These are phyloP conservation scores for Alternaria longipes DNA, from an alignment of 2,329 filamentous ascomycete species.

Conservation along the genomic window DNA sequence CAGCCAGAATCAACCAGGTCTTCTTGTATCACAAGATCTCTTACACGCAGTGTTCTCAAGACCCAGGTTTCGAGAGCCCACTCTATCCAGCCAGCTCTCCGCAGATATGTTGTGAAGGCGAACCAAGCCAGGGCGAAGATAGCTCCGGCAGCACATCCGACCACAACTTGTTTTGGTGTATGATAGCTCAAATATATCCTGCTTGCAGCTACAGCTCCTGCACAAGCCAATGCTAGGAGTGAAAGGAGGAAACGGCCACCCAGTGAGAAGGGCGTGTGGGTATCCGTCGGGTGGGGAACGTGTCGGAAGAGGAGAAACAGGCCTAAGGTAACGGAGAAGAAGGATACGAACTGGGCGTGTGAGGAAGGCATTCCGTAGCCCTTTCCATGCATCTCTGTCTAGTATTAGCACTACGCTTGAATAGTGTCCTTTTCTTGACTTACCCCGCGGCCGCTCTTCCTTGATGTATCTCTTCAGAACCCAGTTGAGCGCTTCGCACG, in stretches of 20 bases:
- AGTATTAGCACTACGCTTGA: conserved; percentile 6
- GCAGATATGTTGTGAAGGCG: conserved; percentile 69
- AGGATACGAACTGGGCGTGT: conserved; percentile 93
- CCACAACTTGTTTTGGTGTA: conserved; percentile 85
- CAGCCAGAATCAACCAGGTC: conserved; percentile 91
- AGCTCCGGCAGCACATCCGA: conserved; percentile 75
- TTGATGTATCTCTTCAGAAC: conserved; percentile 88
- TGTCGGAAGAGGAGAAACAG: conserved; percentile 88
- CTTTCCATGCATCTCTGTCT: conserved; percentile 76
- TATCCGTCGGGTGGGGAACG: conserved; percentile 56
- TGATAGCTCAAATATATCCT: conserved; percentile 94
- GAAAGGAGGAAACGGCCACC: conserved; percentile 67
- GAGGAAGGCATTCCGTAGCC: conserved; percentile 98
- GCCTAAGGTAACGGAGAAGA: conserved; percentile 84
- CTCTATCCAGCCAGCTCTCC: conserved; percentile 73
- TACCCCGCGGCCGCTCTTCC: conserved; percentile 85
- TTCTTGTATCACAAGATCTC: conserved; percentile 87
- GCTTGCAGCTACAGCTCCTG: conserved; percentile 73
- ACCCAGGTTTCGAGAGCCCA: conserved; percentile 75
- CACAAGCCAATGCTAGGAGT: conserved; percentile 51
- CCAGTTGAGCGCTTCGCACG: conserved; percentile 92
- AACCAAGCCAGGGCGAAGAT: conserved; percentile 84
- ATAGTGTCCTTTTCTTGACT: conserved; percentile 36
- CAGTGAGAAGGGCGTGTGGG: conserved; percentile 66
- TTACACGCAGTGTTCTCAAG: conserved; percentile 72